Evolutionary conservation across 2,329 filamentous ascomycete genomes (phyloP), one percentile per base, ranked within the genome.

Genomic region (Trichoderma breve): DNA sequence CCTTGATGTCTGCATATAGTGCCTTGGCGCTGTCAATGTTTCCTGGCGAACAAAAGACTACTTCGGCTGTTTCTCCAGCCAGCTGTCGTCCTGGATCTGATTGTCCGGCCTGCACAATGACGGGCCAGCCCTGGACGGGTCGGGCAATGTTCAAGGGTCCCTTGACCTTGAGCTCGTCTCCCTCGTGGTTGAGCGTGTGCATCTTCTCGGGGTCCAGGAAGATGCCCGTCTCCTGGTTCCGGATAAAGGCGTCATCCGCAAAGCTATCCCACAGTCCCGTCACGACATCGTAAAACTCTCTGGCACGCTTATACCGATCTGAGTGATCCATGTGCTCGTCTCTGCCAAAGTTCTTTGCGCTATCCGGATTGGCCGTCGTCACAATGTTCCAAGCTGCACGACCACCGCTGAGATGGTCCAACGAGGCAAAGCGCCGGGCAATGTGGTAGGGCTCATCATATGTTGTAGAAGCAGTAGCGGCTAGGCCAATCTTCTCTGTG

Each of bases 301-400:
- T 78, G 0, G 86, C 86, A 0, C 85, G 82, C 74, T 85, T 85
- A 74, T 87, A 87, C 3, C 85, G 82, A 73, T 86, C 82, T 3
- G 80, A 75, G 71, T 87, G 85, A 71, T 85, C 82, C 70, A 86
- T 79, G 68, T 87, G 85, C 74, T 86, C 84, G 14, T 86, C 85
- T 0, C 80, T 79, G 0, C 85, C 83, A 71, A 88, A 87, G 74
- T 88, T 88, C 75, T 85, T 85, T 9, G 85, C 81, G 0, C 84
- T 83, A 70, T 87, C 86, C 0, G 85, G 86, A 55, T 87, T 87
- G 0, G 81, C 84, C 0, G 86, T 87, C 0, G 86, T 87, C 8
- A 87, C 85, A 53, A 87, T 85, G 73, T 87, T 87, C 86, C 86
- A 88, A 0, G 82, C 87, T 1, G 86, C 83, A 2, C 87, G 82